Evolutionary conservation across 1,284 basidiomycete genomes (phyloP).

Genomic region (Neolentinus lepideus): DNA sequence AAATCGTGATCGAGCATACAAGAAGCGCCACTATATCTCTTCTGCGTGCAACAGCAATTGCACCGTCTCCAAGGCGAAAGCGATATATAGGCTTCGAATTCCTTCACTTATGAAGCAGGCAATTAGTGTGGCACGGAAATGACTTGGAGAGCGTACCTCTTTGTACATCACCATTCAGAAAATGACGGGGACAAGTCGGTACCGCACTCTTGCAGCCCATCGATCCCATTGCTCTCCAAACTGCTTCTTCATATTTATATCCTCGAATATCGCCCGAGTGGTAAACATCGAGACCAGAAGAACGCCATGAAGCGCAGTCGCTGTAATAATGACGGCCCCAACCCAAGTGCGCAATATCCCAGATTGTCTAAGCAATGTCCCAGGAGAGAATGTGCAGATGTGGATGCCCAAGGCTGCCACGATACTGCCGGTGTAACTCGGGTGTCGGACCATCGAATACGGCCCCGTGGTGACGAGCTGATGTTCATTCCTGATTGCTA

Average conservation of each 20-base stretch:
- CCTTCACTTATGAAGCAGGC: no score
- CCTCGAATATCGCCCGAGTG: neutral
- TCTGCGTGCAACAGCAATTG: no score
- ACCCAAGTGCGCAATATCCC: neutral
- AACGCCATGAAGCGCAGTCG: neutral
- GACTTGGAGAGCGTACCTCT: no score
- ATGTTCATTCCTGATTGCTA: constrained; percentile 12
- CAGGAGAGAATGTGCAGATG: neutral
- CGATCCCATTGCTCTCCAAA: neutral
- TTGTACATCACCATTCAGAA: neutral
- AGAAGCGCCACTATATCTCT: no score
- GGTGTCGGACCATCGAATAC: constrained; percentile 19
- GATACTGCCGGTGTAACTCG: constrained; percentile 17
- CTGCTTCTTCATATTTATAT: neutral
- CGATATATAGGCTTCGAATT: no score
- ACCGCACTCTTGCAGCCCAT: neutral
- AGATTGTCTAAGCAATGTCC: neutral
- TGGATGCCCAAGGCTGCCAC: neutral
- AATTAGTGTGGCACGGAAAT: no score
- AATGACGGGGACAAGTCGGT: neutral
- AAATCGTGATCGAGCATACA: no score
- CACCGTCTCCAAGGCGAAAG: no score
- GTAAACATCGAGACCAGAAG: neutral
- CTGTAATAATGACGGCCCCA: neutral
- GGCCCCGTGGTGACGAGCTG: constrained; percentile 17